Percentiles rank a stretch among this genome's conserved stretches.
phyloP scores from a whole-genome alignment of 2,329 filamentous ascomycete genomes.

The Rutstroemia sydowiana region DNA sequence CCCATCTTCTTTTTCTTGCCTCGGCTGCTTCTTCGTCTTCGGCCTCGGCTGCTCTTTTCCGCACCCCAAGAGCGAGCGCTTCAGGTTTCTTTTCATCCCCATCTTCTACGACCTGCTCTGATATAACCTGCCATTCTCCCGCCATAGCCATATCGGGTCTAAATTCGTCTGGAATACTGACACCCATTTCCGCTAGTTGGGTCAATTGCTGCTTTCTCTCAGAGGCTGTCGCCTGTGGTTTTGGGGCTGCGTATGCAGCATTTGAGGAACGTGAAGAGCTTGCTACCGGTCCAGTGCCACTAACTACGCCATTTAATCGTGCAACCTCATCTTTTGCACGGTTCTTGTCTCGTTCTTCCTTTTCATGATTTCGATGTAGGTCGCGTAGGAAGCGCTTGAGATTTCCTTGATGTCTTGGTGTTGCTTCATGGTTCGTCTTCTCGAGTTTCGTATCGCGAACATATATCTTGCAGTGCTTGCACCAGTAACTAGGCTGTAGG shows the following conservation, averaged over 20 bases:
- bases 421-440: conserved; percentile 81
- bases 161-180: conserved; percentile 73
- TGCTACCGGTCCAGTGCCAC: conserved; percentile 31
- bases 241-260: conserved; percentile 26
- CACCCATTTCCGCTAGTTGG: conserved; percentile 80
- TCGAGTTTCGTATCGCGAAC: conserved; percentile 91
- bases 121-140: conserved; percentile 74
- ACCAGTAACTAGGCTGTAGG: conserved; percentile 81
- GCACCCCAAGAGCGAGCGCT: conserved; percentile 44
- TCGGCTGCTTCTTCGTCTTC: conserved; percentile 55
- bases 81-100: conserved; percentile 37
- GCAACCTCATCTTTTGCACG: conserved; percentile 79
- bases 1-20: conserved; percentile 47
- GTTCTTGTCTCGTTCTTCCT: conserved; percentile 73
- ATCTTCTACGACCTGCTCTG: conserved; percentile 28
- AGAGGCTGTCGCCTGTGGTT: conserved; percentile 40
- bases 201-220: conserved; percentile 79
- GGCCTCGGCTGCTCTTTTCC: conserved; percentile 55
- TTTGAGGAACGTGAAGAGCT: conserved; percentile 21
- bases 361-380: conserved; percentile 77
- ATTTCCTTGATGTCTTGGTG: conserved; percentile 72
- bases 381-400: conserved; percentile 87
- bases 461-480: conserved; percentile 88
- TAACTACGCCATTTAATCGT: conserved; percentile 70
- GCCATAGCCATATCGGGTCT: conserved; percentile 77